Conservation (phyloP, 1,284 basidiomycete genomes). For the Hortiboletus rubellus region DNA sequence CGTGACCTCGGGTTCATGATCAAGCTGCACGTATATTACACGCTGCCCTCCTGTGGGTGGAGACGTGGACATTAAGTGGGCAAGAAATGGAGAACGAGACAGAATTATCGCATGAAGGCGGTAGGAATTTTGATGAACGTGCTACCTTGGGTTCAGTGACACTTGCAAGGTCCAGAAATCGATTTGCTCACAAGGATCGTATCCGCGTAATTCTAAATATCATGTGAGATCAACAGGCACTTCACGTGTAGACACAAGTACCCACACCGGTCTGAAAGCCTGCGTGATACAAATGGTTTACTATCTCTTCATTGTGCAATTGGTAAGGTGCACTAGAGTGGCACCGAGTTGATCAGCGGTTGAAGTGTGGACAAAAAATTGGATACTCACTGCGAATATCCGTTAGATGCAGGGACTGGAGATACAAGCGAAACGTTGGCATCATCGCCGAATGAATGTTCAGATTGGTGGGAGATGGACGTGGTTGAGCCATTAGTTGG, state of each 20-base stretch:
- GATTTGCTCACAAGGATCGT: slow-evolving; percentile 62
- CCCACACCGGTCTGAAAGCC: slow-evolving; percentile 79
- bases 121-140: slow-evolving; percentile 72
- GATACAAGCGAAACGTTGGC: slow-evolving; percentile 22
- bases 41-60: slow-evolving; percentile 60
- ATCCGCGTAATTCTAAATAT: slow-evolving; percentile 72
- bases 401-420: slow-evolving; percentile 30
- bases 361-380: neutral
- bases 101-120: slow-evolving; percentile 80
- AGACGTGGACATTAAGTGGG: slow-evolving; percentile 79
- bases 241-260: slow-evolving; percentile 20
- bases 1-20: slow-evolving; percentile 77
- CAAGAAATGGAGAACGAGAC: slow-evolving; percentile 82
- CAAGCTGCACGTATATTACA: slow-evolving; percentile 71
- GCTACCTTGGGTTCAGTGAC: slow-evolving; percentile 44
- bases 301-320: slow-evolving; percentile 67
- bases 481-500: slow-evolving; percentile 25
- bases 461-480: slow-evolving; percentile 20
- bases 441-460: slow-evolving; percentile 23
- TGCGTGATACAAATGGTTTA: slow-evolving; percentile 72
- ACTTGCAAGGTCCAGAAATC: slow-evolving; percentile 11
- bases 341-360: slow-evolving; percentile 14
- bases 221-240: slow-evolving; percentile 12
- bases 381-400: slow-evolving; percentile 47
- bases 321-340: slow-evolving; percentile 47